Percentiles rank a stretch among this genome's conserved stretches.
These are phyloP conservation scores for Blastobotrys raffinosifermentans DNA, from an alignment of 1,139 yeast genomes.

Conservation along the genomic window DNA sequence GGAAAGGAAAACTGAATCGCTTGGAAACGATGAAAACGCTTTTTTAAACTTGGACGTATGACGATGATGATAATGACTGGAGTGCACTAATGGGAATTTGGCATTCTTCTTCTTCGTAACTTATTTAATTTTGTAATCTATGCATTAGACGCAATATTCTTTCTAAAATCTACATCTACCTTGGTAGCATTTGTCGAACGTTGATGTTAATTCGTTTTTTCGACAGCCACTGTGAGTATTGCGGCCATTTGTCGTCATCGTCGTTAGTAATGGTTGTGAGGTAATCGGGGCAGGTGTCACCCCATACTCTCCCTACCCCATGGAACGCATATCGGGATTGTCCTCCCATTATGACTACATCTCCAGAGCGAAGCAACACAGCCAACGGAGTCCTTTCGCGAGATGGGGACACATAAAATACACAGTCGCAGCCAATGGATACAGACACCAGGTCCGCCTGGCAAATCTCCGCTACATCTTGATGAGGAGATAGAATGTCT, in stretches of 20 bases:
- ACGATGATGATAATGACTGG: neutral
- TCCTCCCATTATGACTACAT: constrained; percentile 39
- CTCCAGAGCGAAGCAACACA: constrained; percentile 36
- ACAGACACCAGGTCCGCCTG: constrained; percentile 33
- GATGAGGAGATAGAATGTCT: constrained; percentile 40
- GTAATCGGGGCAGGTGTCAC: constrained; percentile 30
- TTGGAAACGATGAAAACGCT: neutral
- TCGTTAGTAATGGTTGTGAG: constrained; percentile 15
- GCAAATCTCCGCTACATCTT: constrained; percentile 40
- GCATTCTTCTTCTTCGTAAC: neutral
- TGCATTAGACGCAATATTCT: neutral
- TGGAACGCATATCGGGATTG: constrained; percentile 37
- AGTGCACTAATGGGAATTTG: neutral
- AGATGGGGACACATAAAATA: constrained; percentile 32
- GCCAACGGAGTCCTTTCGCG: constrained; percentile 29
- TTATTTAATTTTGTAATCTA: constrained; percentile 3
- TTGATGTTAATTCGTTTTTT: constrained; percentile 38
- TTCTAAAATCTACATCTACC: constrained; percentile 5
- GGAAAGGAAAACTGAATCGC: neutral
- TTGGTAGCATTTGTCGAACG: constrained; percentile 36
- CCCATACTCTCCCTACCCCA: constrained; percentile 38
- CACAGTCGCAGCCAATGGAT: constrained; percentile 37
- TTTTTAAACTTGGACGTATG: too few relatives aligned
- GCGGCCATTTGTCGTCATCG: constrained; percentile 5
- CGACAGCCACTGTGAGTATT: constrained; percentile 31